phyloP scores from a whole-genome alignment of 805 yeast species.

The Komagataella mondaviorum region DNA sequence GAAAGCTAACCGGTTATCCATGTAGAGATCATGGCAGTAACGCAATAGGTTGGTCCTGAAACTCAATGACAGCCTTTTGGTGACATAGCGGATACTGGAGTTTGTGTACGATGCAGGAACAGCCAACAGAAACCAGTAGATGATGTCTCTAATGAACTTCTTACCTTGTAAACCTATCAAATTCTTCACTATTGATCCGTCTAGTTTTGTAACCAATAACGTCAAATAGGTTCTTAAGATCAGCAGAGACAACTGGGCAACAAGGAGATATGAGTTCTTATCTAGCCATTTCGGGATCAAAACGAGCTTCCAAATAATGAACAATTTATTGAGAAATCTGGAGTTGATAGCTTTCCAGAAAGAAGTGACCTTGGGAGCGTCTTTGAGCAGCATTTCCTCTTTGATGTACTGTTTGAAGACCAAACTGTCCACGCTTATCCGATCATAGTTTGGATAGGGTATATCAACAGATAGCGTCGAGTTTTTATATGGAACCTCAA shows the following conservation, averaged over 20 bases:
- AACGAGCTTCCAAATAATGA: constrained; percentile 59
- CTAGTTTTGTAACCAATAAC: constrained; percentile 73
- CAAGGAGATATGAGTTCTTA: constrained; percentile 50
- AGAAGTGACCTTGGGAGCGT: constrained; percentile 7
- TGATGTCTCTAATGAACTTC: constrained; percentile 63
- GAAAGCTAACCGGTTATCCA: constrained; percentile 70
- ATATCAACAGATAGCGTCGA: constrained; percentile 25
- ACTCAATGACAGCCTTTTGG: constrained; percentile 63
- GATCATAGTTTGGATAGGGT: constrained; percentile 32
- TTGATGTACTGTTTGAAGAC: constrained; percentile 32
- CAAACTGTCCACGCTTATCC: constrained; percentile 42
- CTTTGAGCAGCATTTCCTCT: constrained; percentile 7
- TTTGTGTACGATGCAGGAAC: constrained; percentile 90
- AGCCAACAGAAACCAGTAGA: constrained; percentile 81
- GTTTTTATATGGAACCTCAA: constrained; percentile 33
- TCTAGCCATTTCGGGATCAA: constrained; percentile 65
- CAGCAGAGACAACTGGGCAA: constrained; percentile 62
- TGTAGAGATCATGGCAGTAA: constrained; percentile 80
- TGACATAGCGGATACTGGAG: constrained; percentile 74
- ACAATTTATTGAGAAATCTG: constrained; percentile 57
- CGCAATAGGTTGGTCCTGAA: constrained; percentile 77
- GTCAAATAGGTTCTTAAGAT: constrained; percentile 80
- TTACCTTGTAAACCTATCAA: constrained; percentile 70
- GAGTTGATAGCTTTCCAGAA: constrained; percentile 27
- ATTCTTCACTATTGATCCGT: constrained; percentile 85